These are phyloP conservation scores for Truncatella angustata DNA, from an alignment of 2,329 filamentous ascomycete species.

Conservation along the genomic window DNA sequence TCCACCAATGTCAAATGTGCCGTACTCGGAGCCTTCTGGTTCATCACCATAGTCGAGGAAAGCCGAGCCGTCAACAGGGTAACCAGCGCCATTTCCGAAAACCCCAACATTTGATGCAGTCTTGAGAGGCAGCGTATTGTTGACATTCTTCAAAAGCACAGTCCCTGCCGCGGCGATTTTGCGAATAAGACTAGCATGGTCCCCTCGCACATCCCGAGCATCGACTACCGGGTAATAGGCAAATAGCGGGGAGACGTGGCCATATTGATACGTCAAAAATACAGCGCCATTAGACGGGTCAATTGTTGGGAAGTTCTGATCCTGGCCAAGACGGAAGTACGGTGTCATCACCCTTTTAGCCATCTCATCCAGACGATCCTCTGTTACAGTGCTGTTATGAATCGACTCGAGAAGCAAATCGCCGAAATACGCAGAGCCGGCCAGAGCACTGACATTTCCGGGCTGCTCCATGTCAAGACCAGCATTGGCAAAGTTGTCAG, in stretches of 20 bases:
- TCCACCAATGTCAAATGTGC: constrained; percentile 53
- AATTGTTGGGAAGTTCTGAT: constrained; percentile 48
- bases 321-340: constrained; percentile 63
- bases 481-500: constrained; percentile 39
- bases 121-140: constrained; percentile 46
- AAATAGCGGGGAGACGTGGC: constrained; percentile 40
- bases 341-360: constrained; percentile 75
- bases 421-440: too few species aligned
- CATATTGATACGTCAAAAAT: too few species aligned
- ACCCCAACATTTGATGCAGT: constrained; percentile 38
- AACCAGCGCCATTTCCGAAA: constrained; percentile 47
- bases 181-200: constrained; percentile 72
- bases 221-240: constrained; percentile 29
- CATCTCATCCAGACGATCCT: constrained; percentile 47
- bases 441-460: constrained; percentile 55
- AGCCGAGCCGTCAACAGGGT: constrained; percentile 50
- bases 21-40: constrained; percentile 35
- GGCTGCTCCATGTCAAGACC: constrained; percentile 29
- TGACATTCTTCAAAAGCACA: constrained; percentile 67
- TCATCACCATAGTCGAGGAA: not conserved
- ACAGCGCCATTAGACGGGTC: too few species aligned
- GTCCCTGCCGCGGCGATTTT: constrained; percentile 75
- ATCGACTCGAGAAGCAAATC: constrained; percentile 44
- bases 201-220: constrained; percentile 74
- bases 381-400: constrained; percentile 43